Percentiles rank a stretch among this genome's conserved stretches.
These are phyloP conservation scores for Blakeslea trispora DNA, from an alignment of 371 early-diverging fungal species.

Conservation along the genomic window DNA sequence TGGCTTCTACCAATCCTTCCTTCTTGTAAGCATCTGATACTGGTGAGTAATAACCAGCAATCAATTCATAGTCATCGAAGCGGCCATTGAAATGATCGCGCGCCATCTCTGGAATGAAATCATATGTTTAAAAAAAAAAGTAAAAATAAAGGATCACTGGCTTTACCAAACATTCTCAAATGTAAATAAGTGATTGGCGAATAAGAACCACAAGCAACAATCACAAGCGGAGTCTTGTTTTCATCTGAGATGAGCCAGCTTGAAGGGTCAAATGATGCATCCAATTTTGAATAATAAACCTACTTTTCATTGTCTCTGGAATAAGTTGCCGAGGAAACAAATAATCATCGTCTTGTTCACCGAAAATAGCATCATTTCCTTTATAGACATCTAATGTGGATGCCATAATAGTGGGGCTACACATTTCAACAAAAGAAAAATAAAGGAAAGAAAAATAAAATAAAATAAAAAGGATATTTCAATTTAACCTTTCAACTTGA, in stretches of 20 bases:
- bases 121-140: too few relatives aligned
- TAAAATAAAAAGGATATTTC: not conserved
- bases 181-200: constrained; percentile 97
- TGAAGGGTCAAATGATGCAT: not conserved
- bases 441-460: constrained; percentile 1
- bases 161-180: constrained; percentile 96
- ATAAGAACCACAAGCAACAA: constrained; percentile 97
- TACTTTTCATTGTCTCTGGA: constrained; percentile 39
- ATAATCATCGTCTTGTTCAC: constrained; percentile 30
- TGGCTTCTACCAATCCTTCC: constrained; percentile 84
- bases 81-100: constrained; percentile 78
- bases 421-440: constrained; percentile 18
- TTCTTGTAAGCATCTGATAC: constrained; percentile 93
- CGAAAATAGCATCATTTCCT: constrained; percentile 8
- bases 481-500: too few relatives aligned
- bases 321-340: constrained; percentile 37
- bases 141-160: too few relatives aligned
- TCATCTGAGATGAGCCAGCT: constrained; percentile 57
- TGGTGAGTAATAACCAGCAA: constrained; percentile 97
- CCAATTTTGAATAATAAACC: too few relatives aligned
- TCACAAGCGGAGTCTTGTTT: constrained; percentile 85
- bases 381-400: constrained; percentile 23
- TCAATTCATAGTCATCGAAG: constrained; percentile 70
- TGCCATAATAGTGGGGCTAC: constrained; percentile 30
- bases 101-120: constrained; percentile 80